phyloP scores from a whole-genome alignment of 2,329 filamentous ascomycete genomes.

The Diplodia intermedia region DNA sequence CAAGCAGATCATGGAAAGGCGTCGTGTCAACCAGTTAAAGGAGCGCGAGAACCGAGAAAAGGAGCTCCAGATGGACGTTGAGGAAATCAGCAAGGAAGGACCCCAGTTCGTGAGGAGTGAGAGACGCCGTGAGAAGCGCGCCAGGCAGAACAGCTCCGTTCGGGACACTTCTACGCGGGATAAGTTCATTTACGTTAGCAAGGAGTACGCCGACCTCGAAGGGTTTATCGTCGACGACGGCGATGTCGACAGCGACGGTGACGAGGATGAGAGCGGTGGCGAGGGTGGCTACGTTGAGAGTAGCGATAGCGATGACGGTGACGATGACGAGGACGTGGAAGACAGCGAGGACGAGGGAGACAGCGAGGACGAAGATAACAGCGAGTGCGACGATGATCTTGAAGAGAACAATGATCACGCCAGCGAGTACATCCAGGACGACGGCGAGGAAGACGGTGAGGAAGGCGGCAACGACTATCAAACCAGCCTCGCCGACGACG shows the following conservation, averaged over 20 bases:
- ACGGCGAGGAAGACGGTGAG: background rate
- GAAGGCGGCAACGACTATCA: too few relatives aligned
- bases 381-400: background rate
- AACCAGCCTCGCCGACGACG: too few relatives aligned
- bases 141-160: too few relatives aligned
- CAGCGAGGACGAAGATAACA: background rate
- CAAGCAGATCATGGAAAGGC: background rate
- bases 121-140: background rate
- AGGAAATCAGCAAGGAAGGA: accelerated
- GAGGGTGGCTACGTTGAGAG: too few relatives aligned
- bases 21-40: background rate
- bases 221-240: background rate
- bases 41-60: background rate
- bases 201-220: too few relatives aligned
- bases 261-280: background rate
- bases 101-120: background rate
- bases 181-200: too few relatives aligned
- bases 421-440: background rate
- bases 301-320: too few relatives aligned
- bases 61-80: background rate
- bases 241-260: background rate
- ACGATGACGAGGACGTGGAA: background rate
- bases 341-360: background rate
- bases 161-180: too few relatives aligned
- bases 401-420: background rate